Evolutionary conservation across 495 filamentous ascomycete genomes (phyloP), one percentile per base, ranked within the genome.

Genomic region (Talaromyces thailandensis): DNA sequence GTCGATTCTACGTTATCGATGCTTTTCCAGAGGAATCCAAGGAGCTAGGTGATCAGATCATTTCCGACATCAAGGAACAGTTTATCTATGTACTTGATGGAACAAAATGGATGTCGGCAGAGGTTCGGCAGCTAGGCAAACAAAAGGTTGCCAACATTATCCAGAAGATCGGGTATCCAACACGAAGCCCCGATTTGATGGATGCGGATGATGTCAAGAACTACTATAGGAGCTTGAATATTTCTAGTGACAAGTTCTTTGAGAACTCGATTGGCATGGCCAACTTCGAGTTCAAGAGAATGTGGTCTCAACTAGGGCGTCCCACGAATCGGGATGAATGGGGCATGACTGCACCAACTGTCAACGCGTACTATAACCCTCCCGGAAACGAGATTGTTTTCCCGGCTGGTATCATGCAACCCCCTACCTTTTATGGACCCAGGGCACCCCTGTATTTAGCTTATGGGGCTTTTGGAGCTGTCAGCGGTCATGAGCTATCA

Each of bases 91-190:
- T 81, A 48, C 69, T 92, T 24, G 75, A 81, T 50, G 75, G 71
- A 21, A 79, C 86, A 6, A 70, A 75, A 16, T 92, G 88, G 88
- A 90, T 92, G 86, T 84, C 84, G 62, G 74, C 85, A 7, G 81
- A 83, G 48, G 83, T 88, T 26, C 81, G 82, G 48, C 75, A 84
- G 61, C 69, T 84, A 24, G 87, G 85, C 31, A 82, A 82, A 50
- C 70, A 86, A 63, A 92, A 92, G 69, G 84, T 89, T 18, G 79
- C 84, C 62, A 87, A 88, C 56, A 89, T 91, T 64, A 73, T 83
- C 31, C 86, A 89, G 69, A 89, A 90, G 67, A 89, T 92, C 48
- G 88, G 87, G 4, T 92, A 85, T 69, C 87, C 86, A 9, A 87
- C 84, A 24, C 81, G 82, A 56, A 85, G 80, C 60, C 86, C 87